These are phyloP conservation scores for Solanum pinnatisectum DNA, from an alignment of 257 asterid species.

Conservation along the genomic window DNA sequence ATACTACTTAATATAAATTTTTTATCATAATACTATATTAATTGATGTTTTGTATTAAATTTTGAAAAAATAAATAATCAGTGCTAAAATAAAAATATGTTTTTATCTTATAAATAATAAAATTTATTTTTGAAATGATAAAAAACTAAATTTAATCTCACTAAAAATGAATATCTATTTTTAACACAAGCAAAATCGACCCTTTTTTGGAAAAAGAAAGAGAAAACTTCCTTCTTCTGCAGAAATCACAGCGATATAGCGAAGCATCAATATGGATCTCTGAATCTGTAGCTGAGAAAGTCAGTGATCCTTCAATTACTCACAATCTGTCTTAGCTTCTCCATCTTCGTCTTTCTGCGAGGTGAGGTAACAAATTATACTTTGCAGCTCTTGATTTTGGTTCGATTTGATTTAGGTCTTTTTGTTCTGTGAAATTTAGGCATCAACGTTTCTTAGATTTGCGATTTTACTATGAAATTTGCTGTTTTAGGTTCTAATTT, in stretches of 20 bases:
- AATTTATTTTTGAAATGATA: too few relatives aligned
- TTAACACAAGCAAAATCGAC: rapidly evolving
- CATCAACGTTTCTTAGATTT: background rate
- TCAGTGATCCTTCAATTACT: background rate
- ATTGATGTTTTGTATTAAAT: too few relatives aligned
- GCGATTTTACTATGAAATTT: background rate
- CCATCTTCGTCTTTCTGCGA: background rate
- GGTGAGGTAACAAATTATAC: background rate
- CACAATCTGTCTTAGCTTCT: background rate
- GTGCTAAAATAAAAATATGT: too few relatives aligned
- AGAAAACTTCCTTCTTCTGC: background rate
- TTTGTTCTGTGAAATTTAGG: background rate
- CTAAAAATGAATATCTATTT: too few relatives aligned
- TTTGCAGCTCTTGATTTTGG: background rate
- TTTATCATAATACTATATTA: background rate
- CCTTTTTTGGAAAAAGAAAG: background rate
- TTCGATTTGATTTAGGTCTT: background rate
- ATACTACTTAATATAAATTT: too few relatives aligned
- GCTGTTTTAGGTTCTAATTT: background rate
- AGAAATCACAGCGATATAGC: background rate
- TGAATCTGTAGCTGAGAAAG: background rate
- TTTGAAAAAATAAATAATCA: too few relatives aligned
- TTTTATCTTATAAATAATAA: too few relatives aligned
- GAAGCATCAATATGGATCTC: background rate
- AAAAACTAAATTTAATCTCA: rapidly evolving